Conservation (phyloP, 441 rosid species). For the Croton laevigatus region DNA sequence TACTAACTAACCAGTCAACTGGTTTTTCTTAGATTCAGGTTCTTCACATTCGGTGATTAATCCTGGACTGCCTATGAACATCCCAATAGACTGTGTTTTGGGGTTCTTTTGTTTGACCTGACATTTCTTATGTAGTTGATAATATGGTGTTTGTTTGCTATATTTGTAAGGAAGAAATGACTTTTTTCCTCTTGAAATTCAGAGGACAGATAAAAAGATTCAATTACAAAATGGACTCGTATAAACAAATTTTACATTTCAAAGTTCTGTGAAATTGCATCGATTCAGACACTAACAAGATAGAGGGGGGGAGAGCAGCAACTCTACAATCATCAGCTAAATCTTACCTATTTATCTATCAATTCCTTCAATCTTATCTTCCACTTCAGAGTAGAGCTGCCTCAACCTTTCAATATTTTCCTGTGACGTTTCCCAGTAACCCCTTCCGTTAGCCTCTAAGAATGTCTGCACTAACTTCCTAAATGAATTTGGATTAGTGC, state of each 20-base stretch:
- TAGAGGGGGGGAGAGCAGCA: not conserved
- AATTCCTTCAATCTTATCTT: conserved; percentile 97
- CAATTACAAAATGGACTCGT: not conserved
- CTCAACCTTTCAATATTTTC: conserved; percentile 82
- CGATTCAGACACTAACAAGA: conserved; percentile 6
- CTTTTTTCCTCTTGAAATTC: not conserved
- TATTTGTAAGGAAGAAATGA: not conserved
- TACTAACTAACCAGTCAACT: no score
- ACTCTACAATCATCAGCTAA: conserved; percentile 14
- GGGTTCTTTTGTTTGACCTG: not conserved
- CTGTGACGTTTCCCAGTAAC: conserved; percentile 91
- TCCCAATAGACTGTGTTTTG: no score
- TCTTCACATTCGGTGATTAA: no score
- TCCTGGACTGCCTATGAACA: no score
- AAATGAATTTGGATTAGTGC: conserved; percentile 84
- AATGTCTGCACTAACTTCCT: conserved; percentile 94
- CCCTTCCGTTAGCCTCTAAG: conserved; percentile 97
- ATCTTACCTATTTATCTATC: conserved; percentile 49
- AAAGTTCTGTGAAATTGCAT: not conserved
- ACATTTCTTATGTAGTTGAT: not conserved
- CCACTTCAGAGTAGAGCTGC: conserved; percentile 88
- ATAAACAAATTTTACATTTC: conserved; percentile 25
- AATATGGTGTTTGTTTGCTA: not conserved
- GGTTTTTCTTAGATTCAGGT: no score
- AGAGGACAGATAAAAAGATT: not conserved